phyloP scores from a whole-genome alignment of 2,329 filamentous ascomycete species.

The Fusarium sp. region DNA sequence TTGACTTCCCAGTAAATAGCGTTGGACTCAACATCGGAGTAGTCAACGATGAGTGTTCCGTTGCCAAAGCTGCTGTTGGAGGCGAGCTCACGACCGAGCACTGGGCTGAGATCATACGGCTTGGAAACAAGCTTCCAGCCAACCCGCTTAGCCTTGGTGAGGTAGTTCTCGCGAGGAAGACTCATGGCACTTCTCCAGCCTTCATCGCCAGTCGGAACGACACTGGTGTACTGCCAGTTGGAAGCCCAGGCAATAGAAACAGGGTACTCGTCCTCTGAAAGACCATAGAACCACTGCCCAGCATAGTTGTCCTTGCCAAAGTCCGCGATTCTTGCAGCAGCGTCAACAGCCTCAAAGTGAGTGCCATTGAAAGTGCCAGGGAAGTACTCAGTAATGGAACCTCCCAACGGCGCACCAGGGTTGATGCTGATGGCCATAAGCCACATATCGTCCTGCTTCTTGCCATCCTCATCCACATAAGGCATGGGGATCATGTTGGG shows the following conservation, averaged over 20 bases:
- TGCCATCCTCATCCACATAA: conserved; percentile 47
- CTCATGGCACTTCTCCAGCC: conserved; percentile 46
- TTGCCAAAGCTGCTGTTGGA: conserved; percentile 56
- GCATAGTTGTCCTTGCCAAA: conserved; percentile 51
- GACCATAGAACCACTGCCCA: conserved; percentile 46
- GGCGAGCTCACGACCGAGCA: conserved; percentile 56
- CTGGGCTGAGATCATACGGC: conserved; percentile 57
- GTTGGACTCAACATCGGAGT: conserved; percentile 48
- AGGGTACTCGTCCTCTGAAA: conserved; percentile 36
- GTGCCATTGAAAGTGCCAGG: conserved; percentile 70
- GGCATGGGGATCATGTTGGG: conserved; percentile 68
- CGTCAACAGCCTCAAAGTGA: conserved; percentile 56
- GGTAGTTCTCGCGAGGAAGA: conserved; percentile 56
- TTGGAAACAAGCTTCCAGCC: conserved; percentile 61
- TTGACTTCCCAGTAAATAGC: conserved; percentile 65
- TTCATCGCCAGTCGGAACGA: conserved; percentile 43
- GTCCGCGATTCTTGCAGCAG: conserved; percentile 42
- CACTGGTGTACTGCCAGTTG: conserved; percentile 46
- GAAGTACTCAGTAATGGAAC: conserved; percentile 64
- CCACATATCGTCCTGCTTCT: conserved; percentile 43
- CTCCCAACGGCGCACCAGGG: conserved; percentile 64
- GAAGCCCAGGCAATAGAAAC: conserved; percentile 49
- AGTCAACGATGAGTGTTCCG: conserved; percentile 58
- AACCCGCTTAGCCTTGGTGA: conserved; percentile 58
- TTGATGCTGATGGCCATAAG: conserved; percentile 63